Percentiles rank a stretch among this genome's conserved stretches.
These are phyloP conservation scores for Reticulascus tulasneorum DNA, from an alignment of 2,329 filamentous ascomycete genomes.

Conservation along the genomic window DNA sequence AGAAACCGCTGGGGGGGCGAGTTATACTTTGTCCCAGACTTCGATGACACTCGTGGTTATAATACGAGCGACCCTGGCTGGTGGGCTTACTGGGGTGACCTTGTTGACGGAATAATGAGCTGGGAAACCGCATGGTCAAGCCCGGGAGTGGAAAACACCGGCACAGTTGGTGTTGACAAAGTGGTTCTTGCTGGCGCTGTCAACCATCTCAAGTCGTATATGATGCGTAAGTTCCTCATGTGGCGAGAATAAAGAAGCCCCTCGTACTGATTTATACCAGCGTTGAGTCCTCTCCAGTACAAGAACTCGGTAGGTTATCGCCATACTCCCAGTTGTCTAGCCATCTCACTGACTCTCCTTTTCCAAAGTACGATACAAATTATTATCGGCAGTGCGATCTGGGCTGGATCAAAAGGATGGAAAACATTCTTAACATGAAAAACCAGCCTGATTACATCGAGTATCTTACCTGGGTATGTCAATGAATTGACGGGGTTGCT, in stretches of 20 bases:
- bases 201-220: conserved; percentile 1
- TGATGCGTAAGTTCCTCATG: no score
- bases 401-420: background rate
- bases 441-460: background rate
- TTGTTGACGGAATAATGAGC: background rate
- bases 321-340: no score
- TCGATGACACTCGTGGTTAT: background rate
- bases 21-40: conserved; percentile 1
- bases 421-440: background rate
- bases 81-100: conserved; percentile 1
- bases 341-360: no score
- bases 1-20: background rate
- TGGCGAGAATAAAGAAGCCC: no score
- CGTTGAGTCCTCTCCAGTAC: background rate
- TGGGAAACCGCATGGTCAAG: conserved; percentile 1
- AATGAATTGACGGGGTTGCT: no score
- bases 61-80: background rate
- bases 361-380: background rate
- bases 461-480: background rate
- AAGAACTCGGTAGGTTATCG: no score
- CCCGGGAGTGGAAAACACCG: background rate
- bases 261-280: no score
- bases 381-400: background rate
- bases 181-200: background rate
- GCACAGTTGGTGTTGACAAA: background rate